Conservation (phyloP, 23 red algal species). For the Gracilaria domingensis region DNA sequence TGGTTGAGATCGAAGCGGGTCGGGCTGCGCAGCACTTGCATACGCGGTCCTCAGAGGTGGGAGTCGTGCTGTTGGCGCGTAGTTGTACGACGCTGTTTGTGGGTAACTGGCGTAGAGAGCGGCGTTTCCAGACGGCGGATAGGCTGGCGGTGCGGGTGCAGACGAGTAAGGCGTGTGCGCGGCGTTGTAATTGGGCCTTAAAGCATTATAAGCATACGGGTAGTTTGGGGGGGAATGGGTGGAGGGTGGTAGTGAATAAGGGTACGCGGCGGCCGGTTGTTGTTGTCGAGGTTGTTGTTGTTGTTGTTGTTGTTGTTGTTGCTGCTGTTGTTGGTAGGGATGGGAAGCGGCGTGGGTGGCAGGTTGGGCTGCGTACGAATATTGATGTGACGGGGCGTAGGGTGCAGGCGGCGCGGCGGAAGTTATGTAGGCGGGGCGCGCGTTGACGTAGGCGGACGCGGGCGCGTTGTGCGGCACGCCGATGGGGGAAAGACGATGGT, state of each 20-base stretch:
- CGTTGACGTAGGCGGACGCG: neutral
- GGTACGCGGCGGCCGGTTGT: neutral
- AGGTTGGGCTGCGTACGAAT: neutral
- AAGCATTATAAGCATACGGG: neutral
- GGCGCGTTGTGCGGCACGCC: neutral
- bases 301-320: too few relatives aligned
- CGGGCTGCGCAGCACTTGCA: neutral
- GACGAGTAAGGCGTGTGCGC: neutral
- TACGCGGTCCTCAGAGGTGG: neutral
- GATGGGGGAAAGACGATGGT: constrained; percentile 18
- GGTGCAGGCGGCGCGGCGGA: neutral
- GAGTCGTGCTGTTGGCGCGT: neutral
- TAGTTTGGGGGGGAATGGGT: neutral
- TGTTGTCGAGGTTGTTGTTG: too few relatives aligned
- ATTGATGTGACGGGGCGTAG: neutral
- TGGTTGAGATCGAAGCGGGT: neutral
- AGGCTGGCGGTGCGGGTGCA: neutral
- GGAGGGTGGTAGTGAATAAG: neutral
- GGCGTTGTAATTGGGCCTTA: neutral
- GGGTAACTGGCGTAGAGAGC: neutral
- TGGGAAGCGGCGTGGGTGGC: neutral
- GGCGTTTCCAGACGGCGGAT: neutral
- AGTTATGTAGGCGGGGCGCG: neutral
- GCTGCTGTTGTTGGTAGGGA: neutral
- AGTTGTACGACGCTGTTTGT: neutral